These are phyloP conservation scores for Penicillium capsulatum DNA, from an alignment of 2,329 filamentous ascomycete species.

Conservation along the genomic window DNA sequence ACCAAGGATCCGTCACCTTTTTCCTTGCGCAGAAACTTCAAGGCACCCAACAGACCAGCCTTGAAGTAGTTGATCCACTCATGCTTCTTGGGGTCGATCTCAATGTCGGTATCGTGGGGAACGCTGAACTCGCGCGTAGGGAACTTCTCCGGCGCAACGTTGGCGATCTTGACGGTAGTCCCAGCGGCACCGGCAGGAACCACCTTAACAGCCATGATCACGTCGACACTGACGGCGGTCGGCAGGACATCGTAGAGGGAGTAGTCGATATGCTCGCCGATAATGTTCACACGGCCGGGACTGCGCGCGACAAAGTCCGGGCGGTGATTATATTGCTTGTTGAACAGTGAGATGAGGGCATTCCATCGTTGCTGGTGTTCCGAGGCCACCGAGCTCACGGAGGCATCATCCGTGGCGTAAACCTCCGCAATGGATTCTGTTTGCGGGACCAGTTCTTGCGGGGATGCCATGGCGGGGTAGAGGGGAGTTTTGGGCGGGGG, in stretches of 20 bases:
- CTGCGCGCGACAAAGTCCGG: constrained; percentile 83
- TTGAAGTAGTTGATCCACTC: constrained; percentile 99
- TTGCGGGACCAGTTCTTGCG: constrained; percentile 61
- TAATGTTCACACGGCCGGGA: constrained; percentile 93
- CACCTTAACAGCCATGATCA: constrained; percentile 72
- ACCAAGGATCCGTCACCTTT: constrained; percentile 59
- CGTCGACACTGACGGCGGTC: constrained; percentile 90
- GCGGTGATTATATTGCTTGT: constrained; percentile 61
- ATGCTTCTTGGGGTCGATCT: constrained; percentile 78
- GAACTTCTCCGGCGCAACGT: constrained; percentile 73
- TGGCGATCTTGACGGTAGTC: constrained; percentile 70
- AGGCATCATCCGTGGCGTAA: constrained; percentile 74
- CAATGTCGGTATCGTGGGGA: constrained; percentile 57
- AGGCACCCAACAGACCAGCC: constrained; percentile 76
- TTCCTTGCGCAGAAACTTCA: constrained; percentile 67
- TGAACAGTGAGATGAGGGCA: constrained; percentile 66
- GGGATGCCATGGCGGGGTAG: constrained; percentile 37
- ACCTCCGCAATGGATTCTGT: constrained; percentile 73
- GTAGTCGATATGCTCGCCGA: constrained; percentile 99
- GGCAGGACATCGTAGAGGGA: constrained; percentile 93
- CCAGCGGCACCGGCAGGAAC: constrained; percentile 43
- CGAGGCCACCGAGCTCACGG: constrained; percentile 64
- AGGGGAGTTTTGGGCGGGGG: not conserved
- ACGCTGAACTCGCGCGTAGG: constrained; percentile 70
- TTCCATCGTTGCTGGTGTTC: constrained; percentile 72